These are phyloP conservation scores for Salisapilia sapeloensis DNA, from an alignment of 352 stramenopile genomes.

Conservation along the genomic window DNA sequence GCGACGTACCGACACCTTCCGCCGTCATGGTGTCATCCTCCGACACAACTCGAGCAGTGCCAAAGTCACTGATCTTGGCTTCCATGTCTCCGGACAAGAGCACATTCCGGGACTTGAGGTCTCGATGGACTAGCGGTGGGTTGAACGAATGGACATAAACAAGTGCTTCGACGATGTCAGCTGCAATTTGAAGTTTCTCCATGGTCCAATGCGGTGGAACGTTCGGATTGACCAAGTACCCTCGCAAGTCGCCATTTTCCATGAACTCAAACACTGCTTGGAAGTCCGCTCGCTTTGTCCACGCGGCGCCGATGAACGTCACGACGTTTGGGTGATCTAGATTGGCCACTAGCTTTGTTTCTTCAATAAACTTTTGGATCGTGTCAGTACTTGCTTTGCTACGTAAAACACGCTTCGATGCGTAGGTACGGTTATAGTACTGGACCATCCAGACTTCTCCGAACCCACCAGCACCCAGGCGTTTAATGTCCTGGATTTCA, in stretches of 20 bases:
- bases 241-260: slow-evolving; percentile 40
- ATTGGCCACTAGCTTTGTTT: slow-evolving; percentile 60
- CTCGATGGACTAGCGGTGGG: slow-evolving; percentile 46
- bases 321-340: slow-evolving; percentile 50
- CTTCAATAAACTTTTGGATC: slow-evolving; percentile 43
- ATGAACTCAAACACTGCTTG: slow-evolving; percentile 52
- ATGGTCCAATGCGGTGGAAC: slow-evolving; percentile 8
- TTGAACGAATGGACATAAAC: slow-evolving; percentile 51
- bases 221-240: slow-evolving; percentile 20
- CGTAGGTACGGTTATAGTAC: slow-evolving; percentile 35
- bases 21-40: slow-evolving; percentile 34
- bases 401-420: slow-evolving; percentile 38
- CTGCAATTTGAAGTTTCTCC: slow-evolving; percentile 30
- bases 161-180: slow-evolving; percentile 45
- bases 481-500: too few species aligned
- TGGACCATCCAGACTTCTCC: slow-evolving; percentile 57
- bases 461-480: slow-evolving; percentile 48
- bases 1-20: slow-evolving; percentile 28
- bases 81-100: slow-evolving; percentile 37
- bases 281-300: slow-evolving; percentile 51
- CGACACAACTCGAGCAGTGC: slow-evolving; percentile 33
- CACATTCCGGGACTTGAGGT: slow-evolving; percentile 62
- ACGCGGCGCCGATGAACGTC: slow-evolving; percentile 52
- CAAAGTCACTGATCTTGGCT: slow-evolving; percentile 52
- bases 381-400: slow-evolving; percentile 19